Evolutionary conservation across 371 early-diverging fungal genomes (phyloP).

Genomic region (Nosema muscidifuracis): DNA sequence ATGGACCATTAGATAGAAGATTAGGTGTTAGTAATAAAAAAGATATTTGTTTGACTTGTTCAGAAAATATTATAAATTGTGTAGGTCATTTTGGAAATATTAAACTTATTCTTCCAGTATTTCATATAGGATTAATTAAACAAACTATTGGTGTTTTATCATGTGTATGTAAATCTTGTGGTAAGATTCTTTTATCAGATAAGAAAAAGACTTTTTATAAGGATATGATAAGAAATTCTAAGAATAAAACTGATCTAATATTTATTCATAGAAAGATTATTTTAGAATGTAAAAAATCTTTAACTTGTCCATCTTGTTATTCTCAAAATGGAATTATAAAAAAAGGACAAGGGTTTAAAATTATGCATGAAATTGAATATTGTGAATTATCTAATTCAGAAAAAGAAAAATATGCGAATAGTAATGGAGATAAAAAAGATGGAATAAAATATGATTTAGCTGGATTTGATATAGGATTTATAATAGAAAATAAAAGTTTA

Average conservation of each 20-base stretch:
- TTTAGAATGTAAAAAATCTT: conserved; percentile 76
- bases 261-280: conserved; percentile 70
- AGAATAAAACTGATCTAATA: conserved; percentile 6
- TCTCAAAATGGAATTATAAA: conserved; percentile 76
- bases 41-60: conserved; percentile 80
- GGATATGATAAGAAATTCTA: conserved; percentile 30
- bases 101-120: conserved; percentile 84
- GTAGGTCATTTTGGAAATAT: conserved; percentile 95
- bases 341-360: conserved; percentile 84
- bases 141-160: conserved; percentile 77
- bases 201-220: conserved; percentile 41
- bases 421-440: neutral
- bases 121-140: conserved; percentile 91
- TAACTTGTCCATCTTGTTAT: conserved; percentile 75
- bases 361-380: conserved; percentile 82
- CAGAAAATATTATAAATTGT: conserved; percentile 76
- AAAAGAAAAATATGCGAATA: conserved; percentile 28
- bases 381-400: conserved; percentile 56
- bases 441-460: conserved; percentile 64
- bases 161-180: conserved; percentile 82
- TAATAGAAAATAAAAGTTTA: conserved; percentile 70
- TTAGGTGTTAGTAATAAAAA: conserved; percentile 68
- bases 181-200: conserved; percentile 39
- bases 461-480: conserved; percentile 68
- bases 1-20: conserved; percentile 87